These are phyloP conservation scores for Colletotrichum limetticola DNA, from an alignment of 2,329 filamentous ascomycete genomes.

Conservation along the genomic window DNA sequence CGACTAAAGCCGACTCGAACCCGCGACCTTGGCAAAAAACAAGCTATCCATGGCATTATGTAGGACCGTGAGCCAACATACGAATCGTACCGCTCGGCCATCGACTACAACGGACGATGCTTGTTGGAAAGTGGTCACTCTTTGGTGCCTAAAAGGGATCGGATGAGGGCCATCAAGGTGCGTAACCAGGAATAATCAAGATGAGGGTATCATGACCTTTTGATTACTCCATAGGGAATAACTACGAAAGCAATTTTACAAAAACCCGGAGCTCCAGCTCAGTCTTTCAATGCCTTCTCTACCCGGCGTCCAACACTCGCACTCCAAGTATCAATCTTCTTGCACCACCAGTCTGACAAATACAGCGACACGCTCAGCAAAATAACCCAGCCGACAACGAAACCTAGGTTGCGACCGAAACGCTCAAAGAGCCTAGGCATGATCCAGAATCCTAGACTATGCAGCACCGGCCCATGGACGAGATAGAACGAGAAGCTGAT, in stretches of 20 bases:
- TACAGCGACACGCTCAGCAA: conserved; percentile 47
- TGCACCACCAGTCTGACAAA: conserved; percentile 48
- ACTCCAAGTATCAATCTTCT: conserved; percentile 50
- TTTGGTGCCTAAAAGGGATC: too few species aligned
- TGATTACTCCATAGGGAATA: background rate
- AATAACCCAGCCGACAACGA: conserved; percentile 45
- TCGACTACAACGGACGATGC: too few species aligned
- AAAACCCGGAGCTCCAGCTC: background rate
- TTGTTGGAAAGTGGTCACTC: too few species aligned
- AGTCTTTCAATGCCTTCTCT: conserved; percentile 43
- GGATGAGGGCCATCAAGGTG: too few species aligned
- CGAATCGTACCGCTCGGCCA: too few species aligned
- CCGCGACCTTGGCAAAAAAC: too few species aligned
- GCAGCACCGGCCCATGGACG: conserved; percentile 46
- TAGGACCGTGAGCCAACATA: too few species aligned
- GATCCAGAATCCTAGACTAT: conserved; percentile 43
- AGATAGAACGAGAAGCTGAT: conserved; percentile 56
- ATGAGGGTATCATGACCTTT: background rate
- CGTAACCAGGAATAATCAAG: too few species aligned
- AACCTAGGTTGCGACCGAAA: conserved; percentile 44
- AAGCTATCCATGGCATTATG: too few species aligned
- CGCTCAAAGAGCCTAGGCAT: conserved; percentile 53
- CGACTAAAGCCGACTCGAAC: too few species aligned
- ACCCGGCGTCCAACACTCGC: conserved; percentile 48
- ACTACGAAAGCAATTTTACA: too few species aligned